phyloP scores from a whole-genome alignment of 371 early-diverging fungal species.

The Saksenaea vasiformis region DNA sequence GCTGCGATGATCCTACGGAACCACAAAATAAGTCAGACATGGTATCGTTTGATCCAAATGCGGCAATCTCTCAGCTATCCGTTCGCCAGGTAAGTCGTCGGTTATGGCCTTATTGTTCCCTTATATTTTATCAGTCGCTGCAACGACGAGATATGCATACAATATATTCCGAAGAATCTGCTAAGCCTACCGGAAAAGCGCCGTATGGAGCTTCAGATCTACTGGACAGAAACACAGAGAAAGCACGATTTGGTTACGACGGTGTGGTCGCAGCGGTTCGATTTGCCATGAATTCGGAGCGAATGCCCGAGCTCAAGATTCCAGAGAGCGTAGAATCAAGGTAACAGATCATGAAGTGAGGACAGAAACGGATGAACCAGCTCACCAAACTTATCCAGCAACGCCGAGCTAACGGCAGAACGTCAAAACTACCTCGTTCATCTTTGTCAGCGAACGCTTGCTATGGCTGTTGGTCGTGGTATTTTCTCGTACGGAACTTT shows the following conservation, averaged over 20 bases:
- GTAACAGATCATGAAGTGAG: constrained; percentile 24
- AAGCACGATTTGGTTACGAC: constrained; percentile 65
- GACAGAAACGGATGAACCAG: background rate
- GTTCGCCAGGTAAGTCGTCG: background rate
- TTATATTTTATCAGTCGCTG: background rate
- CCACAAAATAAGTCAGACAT: constrained; percentile 1
- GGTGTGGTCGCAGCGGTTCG: constrained; percentile 66
- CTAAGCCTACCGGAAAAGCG: background rate
- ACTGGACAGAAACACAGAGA: constrained; percentile 29
- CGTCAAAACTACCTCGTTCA: constrained; percentile 52
- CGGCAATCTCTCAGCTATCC: background rate
- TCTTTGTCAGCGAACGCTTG: constrained; percentile 62
- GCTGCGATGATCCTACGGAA: constrained; percentile 64
- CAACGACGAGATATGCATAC: constrained; percentile 1
- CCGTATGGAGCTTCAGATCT: constrained; percentile 17
- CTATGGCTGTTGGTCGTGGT: constrained; percentile 71
- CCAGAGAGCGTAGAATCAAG: constrained; percentile 34
- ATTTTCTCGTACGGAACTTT: constrained; percentile 69
- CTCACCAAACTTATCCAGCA: constrained; percentile 17
- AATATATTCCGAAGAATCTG: constrained; percentile 10
- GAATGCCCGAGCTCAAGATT: constrained; percentile 41
- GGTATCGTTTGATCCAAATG: constrained; percentile 2
- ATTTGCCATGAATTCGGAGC: constrained; percentile 53
- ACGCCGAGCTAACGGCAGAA: constrained; percentile 53
- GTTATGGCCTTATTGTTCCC: background rate